Percentiles rank a stretch among this genome's conserved stretches.
Conservation (phyloP, 768 basidiomycete genomes). For the Saitozyma podzolica region DNA sequence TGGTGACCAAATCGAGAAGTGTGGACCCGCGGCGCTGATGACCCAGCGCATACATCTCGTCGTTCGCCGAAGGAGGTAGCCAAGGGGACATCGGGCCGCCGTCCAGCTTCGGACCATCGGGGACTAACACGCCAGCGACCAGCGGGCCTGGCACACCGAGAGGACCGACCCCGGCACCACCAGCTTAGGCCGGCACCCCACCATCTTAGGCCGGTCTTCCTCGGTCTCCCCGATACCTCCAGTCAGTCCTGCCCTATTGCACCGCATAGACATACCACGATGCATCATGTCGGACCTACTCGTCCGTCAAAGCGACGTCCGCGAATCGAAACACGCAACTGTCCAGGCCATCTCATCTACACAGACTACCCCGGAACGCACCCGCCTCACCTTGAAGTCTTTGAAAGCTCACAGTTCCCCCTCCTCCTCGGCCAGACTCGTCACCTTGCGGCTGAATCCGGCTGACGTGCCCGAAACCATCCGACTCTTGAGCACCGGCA, state of each 20-base stretch:
- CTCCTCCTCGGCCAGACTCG: constrained; percentile 11
- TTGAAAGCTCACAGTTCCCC: constrained; percentile 2
- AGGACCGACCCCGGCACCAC: constrained; percentile 8
- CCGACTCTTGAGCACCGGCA: constrained; percentile 9
- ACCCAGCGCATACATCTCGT: constrained; percentile 45
- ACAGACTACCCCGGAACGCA: background rate
- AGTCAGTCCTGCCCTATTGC: no score
- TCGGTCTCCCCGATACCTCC: no score
- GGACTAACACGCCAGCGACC: constrained; percentile 28
- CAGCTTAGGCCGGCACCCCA: background rate
- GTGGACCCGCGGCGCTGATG: background rate
- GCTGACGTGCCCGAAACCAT: background rate
- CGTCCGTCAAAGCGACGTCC: no score
- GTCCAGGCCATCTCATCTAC: background rate
- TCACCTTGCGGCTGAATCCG: constrained; percentile 1
- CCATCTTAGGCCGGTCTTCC: background rate
- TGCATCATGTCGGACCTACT: no score
- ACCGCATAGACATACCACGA: no score
- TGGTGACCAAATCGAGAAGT: background rate
- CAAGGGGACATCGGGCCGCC: constrained; percentile 46
- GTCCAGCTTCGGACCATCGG: constrained; percentile 35
- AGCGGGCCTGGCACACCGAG: constrained; percentile 10
- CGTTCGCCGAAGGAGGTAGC: constrained; percentile 41
- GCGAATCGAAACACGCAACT: no score
- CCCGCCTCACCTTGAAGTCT: background rate